A percentile compares a stretch with the other conserved stretches of the same genome.
These are phyloP conservation scores for Chlorella ohadii DNA, from an alignment of 139 green algal genomes.

Conservation along the genomic window DNA sequence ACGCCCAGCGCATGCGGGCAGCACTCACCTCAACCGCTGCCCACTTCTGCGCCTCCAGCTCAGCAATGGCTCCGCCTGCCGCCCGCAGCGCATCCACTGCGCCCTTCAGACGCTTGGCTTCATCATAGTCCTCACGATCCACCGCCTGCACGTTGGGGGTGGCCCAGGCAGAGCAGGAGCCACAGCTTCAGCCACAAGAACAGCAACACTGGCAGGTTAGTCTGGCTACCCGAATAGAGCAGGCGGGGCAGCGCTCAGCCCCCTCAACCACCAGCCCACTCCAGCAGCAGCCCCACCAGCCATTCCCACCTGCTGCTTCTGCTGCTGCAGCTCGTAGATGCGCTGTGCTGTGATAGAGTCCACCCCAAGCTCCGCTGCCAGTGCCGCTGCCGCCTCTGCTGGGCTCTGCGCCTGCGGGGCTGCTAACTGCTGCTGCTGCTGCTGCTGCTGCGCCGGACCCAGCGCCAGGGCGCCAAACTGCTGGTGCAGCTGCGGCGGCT, in stretches of 20 bases:
- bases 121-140: conserved; percentile 93
- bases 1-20: no score
- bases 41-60: conserved; percentile 70
- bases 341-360: conserved; percentile 59
- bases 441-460: conserved; percentile 37
- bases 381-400: conserved; percentile 5
- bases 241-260: no score
- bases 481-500: background rate
- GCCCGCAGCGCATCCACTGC: conserved; percentile 48
- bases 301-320: conserved; percentile 62
- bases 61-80: conserved; percentile 62
- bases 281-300: background rate
- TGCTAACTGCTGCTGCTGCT: conserved; percentile 32
- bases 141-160: background rate
- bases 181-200: background rate
- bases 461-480: background rate
- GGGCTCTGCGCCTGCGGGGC: background rate
- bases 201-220: no score
- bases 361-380: conserved; percentile 32
- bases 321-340: conserved; percentile 65
- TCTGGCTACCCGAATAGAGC: no score
- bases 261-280: background rate
- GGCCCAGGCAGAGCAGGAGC: background rate
- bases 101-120: conserved; percentile 88
- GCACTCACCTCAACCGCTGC: conserved; percentile 63